A percentile compares a stretch with the other conserved stretches of the same genome.
These are phyloP conservation scores for Limtongozyma cylindracea DNA, from an alignment of 805 yeast genomes.

Conservation along the genomic window DNA sequence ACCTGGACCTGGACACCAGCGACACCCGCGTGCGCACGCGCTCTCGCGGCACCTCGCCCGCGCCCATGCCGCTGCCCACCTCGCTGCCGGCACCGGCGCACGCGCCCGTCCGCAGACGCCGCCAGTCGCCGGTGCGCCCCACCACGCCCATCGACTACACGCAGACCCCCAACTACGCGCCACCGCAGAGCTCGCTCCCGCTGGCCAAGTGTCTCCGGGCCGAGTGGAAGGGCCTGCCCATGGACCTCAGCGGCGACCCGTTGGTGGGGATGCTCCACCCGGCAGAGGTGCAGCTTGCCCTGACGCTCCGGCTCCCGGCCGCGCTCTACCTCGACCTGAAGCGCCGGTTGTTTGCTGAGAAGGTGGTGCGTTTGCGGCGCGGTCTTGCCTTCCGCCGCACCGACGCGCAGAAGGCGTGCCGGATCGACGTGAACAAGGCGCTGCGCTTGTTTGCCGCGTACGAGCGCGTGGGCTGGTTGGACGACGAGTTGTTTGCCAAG, in stretches of 20 bases:
- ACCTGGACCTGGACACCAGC: conserved; percentile 7
- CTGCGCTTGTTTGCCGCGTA: conserved; percentile 75
- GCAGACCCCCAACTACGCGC: too few relatives aligned
- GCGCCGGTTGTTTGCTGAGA: conserved; percentile 17
- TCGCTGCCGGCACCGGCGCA: too few relatives aligned
- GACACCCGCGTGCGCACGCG: conserved; percentile 29
- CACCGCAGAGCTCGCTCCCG: too few relatives aligned
- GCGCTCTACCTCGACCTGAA: conserved; percentile 45
- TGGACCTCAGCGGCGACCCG: conserved; percentile 71
- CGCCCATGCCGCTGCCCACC: too few relatives aligned
- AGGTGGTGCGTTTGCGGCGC: conserved; percentile 45
- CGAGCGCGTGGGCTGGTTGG: conserved; percentile 80
- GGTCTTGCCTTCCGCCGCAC: conserved; percentile 80
- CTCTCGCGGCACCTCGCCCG: too few relatives aligned
- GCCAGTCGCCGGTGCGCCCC: too few relatives aligned
- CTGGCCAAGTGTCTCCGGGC: too few relatives aligned
- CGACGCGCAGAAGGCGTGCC: conserved; percentile 93
- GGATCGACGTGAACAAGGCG: conserved; percentile 92
- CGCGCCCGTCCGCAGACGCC: too few relatives aligned
- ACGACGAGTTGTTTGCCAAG: conserved; percentile 35
- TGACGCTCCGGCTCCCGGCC: conserved; percentile 72
- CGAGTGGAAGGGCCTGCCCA: conserved; percentile 98
- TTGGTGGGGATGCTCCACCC: conserved; percentile 57
- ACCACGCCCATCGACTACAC: too few relatives aligned
- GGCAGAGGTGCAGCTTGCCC: conserved; percentile 70